phyloP scores from a whole-genome alignment of 2,329 filamentous ascomycete genomes.

The Microcyclospora tardicrescens region DNA sequence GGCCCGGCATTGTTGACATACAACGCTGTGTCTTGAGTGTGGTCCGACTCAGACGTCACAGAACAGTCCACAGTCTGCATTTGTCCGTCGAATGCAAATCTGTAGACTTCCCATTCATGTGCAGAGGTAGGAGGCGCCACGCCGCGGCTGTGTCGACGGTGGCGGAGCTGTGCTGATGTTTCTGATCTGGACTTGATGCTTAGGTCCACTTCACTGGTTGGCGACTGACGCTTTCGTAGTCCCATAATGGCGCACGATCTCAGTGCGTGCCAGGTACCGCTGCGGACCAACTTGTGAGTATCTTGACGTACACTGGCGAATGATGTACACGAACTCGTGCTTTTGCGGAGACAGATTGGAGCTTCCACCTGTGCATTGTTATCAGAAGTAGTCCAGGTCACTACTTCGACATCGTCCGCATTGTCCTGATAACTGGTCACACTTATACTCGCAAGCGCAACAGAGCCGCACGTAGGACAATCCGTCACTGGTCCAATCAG shows the following conservation, averaged over 20 bases:
- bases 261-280: slow-evolving; percentile 53
- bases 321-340: slow-evolving; percentile 16
- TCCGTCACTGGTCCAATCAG: slow-evolving; percentile 23
- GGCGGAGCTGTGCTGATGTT: slow-evolving; percentile 1
- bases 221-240: slow-evolving; percentile 36
- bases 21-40: slow-evolving; percentile 39
- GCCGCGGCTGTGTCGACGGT: slow-evolving; percentile 4
- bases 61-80: slow-evolving; percentile 27
- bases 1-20: slow-evolving; percentile 56
- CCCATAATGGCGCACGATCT: slow-evolving; percentile 50
- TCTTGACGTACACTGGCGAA: slow-evolving; percentile 35
- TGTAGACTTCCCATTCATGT: slow-evolving; percentile 43
- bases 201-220: neutral
- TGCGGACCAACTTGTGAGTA: slow-evolving; percentile 44
- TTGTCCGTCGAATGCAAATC: slow-evolving; percentile 34
- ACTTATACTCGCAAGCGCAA: slow-evolving; percentile 49
- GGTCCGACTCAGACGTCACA: slow-evolving; percentile 10
- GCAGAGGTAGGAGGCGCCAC: slow-evolving; percentile 3
- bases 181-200: neutral
- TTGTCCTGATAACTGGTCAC: slow-evolving; percentile 39
- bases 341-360: slow-evolving; percentile 40
- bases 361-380: slow-evolving; percentile 40
- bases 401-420: slow-evolving; percentile 6
- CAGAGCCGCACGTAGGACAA: slow-evolving; percentile 39
- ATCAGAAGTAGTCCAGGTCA: slow-evolving; percentile 36